Base-by-base conservation (phyloP, 768 basidiomycete genomes). In the Tylopilus rubrobrunneus region DNA sequence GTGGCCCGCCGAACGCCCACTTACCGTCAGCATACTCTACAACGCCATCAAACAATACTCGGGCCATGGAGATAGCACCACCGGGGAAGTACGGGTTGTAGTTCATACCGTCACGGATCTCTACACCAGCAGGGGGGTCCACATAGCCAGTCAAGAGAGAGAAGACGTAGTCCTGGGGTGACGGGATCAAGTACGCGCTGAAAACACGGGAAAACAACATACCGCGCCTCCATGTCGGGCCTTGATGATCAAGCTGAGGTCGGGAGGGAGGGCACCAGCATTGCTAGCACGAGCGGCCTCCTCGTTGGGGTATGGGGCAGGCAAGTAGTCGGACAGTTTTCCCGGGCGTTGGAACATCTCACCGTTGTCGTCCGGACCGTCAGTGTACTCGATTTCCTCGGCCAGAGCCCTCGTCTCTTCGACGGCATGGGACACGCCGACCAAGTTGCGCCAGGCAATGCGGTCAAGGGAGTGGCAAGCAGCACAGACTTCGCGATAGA, bases 31-130 rank as follows among this genome's bases (percentile, higher is more conserved):
- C 89, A 70, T 90, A 99, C 72, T 99, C 97, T 52, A 98, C 96
- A 43, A 98, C 73, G 37, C 92, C 95, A 65, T 98, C 97, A 68
- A 90, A 98, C 60, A 98, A 76, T 34, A 98, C 84, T 67, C 96
- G 92, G 48, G 92, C 94, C 97, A 99, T 99, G 68, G 92, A 89
- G 56, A 98, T 98, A 60, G 94, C 94, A 66, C 95, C 96, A 51
- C 97, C 94, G 40, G 96, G 96, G 89, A 99, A 99, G 79, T 87
- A 98, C 19, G 94, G 93, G 76, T 92, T 93, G 81, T 97, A 98
- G 82, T 95, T 97, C 92, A 98, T 89, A 61, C 92, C 96, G 49
- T 98, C 96, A 71, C 91, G 92, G 60, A 96, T 79, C 69, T 92
- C 90, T 57, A 96, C 89, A 55, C 92, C 93, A 55, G 96, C 92